These are phyloP conservation scores for Penicillium taxi DNA, from an alignment of 495 filamentous ascomycete genomes.

Conservation along the genomic window DNA sequence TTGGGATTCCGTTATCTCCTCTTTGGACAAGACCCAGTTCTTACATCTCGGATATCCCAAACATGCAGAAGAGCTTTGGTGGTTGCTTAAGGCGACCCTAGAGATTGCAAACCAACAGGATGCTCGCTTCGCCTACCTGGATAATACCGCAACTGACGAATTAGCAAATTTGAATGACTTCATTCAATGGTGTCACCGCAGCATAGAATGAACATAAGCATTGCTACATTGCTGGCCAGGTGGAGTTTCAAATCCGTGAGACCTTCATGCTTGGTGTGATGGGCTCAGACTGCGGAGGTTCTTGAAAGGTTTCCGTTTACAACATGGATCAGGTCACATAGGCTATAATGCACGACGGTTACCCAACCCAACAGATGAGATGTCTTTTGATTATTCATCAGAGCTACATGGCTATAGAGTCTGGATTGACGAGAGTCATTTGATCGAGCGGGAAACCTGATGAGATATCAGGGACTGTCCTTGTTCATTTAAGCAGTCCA, in stretches of 20 bases:
- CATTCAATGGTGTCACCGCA: slow-evolving; percentile 23
- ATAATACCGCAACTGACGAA: slow-evolving; percentile 30
- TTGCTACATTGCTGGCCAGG: too few species aligned
- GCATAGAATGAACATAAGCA: slow-evolving; percentile 2
- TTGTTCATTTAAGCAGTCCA: too few species aligned
- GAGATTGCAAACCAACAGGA: slow-evolving; percentile 12
- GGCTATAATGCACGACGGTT: too few species aligned
- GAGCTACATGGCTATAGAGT: too few species aligned
- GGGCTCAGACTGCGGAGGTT: too few species aligned
- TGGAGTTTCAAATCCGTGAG: not conserved
- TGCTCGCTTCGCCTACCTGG: slow-evolving; percentile 22
- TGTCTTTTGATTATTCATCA: too few species aligned
- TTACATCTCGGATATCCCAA: slow-evolving; percentile 31
- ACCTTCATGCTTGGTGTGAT: not conserved
- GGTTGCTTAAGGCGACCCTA: slow-evolving; percentile 27
- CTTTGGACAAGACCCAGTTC: slow-evolving; percentile 16
- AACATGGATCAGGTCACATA: too few species aligned
- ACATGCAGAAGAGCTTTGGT: slow-evolving; percentile 36
- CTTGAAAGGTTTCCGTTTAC: too few species aligned
- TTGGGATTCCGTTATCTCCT: slow-evolving; percentile 20
- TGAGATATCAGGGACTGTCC: too few species aligned
- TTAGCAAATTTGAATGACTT: slow-evolving; percentile 33
- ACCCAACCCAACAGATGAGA: too few species aligned
- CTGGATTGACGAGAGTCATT: too few species aligned
- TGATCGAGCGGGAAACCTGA: too few species aligned